Evolutionary conservation across 441 rosid genomes (phyloP), one percentile per base, ranked within the genome.

Genomic region (Raphanus hybrid): DNA sequence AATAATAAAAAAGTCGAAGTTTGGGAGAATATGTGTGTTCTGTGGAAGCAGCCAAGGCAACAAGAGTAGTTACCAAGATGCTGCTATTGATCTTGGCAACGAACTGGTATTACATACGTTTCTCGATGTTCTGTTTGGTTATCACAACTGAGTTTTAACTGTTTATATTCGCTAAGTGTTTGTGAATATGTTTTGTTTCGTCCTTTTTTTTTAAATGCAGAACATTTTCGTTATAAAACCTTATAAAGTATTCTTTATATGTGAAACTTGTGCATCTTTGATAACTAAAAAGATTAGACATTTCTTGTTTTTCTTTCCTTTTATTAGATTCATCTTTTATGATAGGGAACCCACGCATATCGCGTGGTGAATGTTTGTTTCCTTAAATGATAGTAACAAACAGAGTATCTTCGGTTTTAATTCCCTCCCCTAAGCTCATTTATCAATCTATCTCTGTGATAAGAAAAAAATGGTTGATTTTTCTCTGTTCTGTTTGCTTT

Each of bases 41-140:
- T 87, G 93, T 65, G 93, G 93, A 48, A 87, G 90, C 73, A 87
- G 91, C 67, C 70, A 84, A 65, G 92, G 92, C 75, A 89, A 83
- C 10, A 84, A 82, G 20, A 73, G 67, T 26, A 82, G 85, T 4
- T 89, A 89, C 60, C 81, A 84, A 34, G 86, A 82, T 60, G 92
- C 92, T 58, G 90, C 89, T 15, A 85, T 89, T 0, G 85, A 89
- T 59, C 87, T 89, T 1, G 92, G 86, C 79, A 80, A 80, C 72
- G 89, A 87, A 67, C 75, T 89, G 86, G 92, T 86, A 83, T 37
- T 68, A n/a, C 26, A 34, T 35, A 15, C 8, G 7, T 61, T 3
- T 67, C n/a, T 48, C 26, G 0, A 3, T 6, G 5, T 43, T 34
- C 4, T 18, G 5, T 48, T 3, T 50, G n/a, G 8, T 14, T 61